phyloP scores from a whole-genome alignment of 164 flowering plant genomes.

The Chimonanthus praecox region DNA sequence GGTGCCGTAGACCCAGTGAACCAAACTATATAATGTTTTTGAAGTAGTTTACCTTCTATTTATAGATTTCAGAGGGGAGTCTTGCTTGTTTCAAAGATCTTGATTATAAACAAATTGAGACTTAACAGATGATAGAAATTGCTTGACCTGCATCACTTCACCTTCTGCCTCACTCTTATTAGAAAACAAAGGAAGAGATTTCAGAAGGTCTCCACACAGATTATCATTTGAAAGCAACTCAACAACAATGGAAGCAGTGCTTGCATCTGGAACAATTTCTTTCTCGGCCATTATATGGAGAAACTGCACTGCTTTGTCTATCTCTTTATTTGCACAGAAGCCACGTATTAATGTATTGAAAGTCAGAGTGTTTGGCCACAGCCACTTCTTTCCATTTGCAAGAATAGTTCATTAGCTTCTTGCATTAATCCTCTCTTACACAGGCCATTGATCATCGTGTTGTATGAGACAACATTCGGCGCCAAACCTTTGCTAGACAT shows the following conservation, averaged over 20 bases:
- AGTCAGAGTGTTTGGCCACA: conserved; percentile 36
- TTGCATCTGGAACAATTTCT: conserved; percentile 29
- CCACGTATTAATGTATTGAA: conserved; percentile 37
- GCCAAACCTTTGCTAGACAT: conserved; percentile 25
- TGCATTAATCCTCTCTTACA: conserved; percentile 36
- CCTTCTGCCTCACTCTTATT: not conserved
- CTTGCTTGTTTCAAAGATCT: not conserved
- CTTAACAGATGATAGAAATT: not conserved
- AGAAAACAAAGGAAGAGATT: conserved; percentile 35
- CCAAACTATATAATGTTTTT: too few relatives aligned
- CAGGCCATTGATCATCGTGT: conserved; percentile 40
- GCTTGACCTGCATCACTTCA: not conserved
- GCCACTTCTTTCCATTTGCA: conserved; percentile 46
- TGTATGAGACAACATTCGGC: conserved; percentile 37
- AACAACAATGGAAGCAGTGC: conserved; percentile 29
- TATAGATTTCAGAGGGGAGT: not conserved
- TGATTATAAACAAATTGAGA: not conserved
- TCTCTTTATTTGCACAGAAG: conserved; percentile 23
- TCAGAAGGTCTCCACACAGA: conserved; percentile 12
- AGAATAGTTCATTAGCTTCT: conserved; percentile 36
- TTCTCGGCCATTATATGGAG: conserved; percentile 42
- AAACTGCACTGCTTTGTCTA: conserved; percentile 26
- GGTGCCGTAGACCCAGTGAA: too few relatives aligned
- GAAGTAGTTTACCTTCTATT: too few relatives aligned
- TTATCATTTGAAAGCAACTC: conserved; percentile 31